phyloP scores from a whole-genome alignment of 148 eudicot species.

The Oxyria digyna region DNA sequence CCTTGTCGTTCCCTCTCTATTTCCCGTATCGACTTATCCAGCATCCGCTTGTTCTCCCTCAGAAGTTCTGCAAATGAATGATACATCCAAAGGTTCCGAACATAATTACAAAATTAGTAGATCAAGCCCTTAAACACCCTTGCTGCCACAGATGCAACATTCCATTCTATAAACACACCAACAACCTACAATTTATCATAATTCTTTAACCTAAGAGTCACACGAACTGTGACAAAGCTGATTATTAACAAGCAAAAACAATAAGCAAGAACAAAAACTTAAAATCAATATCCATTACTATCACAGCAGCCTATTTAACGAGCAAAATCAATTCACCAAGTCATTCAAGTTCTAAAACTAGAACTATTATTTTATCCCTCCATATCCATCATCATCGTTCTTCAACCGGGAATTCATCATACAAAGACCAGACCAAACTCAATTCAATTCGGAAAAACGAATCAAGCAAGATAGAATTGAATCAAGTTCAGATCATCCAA shows the following conservation, averaged over 20 bases:
- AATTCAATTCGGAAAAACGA: too few species aligned
- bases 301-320: too few species aligned
- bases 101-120: neutral
- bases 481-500: neutral
- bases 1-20: conserved; percentile 97
- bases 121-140: neutral
- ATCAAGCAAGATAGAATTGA: neutral
- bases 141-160: neutral
- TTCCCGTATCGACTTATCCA: conserved; percentile 91
- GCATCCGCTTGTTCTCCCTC: conserved; percentile 96
- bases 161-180: too few species aligned
- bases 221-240: neutral
- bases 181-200: too few species aligned
- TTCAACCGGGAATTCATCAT: neutral
- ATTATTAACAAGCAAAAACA: neutral
- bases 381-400: too few species aligned
- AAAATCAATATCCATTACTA: neutral
- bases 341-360: too few species aligned
- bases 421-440: neutral
- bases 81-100: conserved; percentile 1
- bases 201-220: neutral
- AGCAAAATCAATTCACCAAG: too few species aligned
- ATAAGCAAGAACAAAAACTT: too few species aligned
- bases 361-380: too few species aligned
- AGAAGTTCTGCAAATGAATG: conserved; percentile 52